Evolutionary conservation across 2,329 filamentous ascomycete genomes (phyloP).

Genomic region (Pseudophaeomoniella oleicola): DNA sequence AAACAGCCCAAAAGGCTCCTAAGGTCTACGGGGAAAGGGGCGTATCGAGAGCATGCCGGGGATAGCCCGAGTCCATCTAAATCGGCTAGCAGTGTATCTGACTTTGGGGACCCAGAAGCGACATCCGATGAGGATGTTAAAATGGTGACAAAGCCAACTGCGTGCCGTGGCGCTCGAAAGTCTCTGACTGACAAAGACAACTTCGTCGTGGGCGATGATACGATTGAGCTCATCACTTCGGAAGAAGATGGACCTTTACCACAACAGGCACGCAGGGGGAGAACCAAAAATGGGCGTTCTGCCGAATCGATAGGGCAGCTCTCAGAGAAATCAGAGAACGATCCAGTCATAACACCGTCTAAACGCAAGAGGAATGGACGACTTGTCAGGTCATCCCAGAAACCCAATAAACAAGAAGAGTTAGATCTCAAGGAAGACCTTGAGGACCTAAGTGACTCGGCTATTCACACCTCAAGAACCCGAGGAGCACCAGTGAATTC

Average conservation of each 20-base stretch:
- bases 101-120: conserved; percentile 13
- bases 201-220: conserved; percentile 14
- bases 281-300: neutral
- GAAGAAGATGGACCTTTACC: conserved; percentile 2
- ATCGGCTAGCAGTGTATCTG: conserved; percentile 4
- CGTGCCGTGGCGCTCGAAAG: conserved; percentile 11
- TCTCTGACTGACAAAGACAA: conserved; percentile 12
- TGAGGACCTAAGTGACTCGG: conserved; percentile 28
- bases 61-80: neutral
- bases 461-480: conserved; percentile 20
- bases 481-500: conserved; percentile 24
- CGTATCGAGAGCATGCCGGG: conserved; percentile 2
- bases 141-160: conserved; percentile 7
- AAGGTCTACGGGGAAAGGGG: conserved; percentile 1
- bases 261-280: conserved; percentile 1
- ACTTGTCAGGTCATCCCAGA: neutral
- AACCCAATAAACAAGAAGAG: conserved; percentile 15
- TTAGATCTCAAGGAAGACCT: conserved; percentile 31
- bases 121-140: conserved; percentile 16
- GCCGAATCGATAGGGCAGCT: conserved; percentile 1
- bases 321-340: conserved; percentile 16
- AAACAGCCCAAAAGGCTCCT: neutral
- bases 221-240: conserved; percentile 5
- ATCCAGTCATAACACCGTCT: conserved; percentile 14
- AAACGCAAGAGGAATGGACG: conserved; percentile 12